Percentiles rank a stretch among this genome's conserved stretches.
Conservation (phyloP, 768 basidiomycete species). For the Macrolepiota dolichaula region DNA sequence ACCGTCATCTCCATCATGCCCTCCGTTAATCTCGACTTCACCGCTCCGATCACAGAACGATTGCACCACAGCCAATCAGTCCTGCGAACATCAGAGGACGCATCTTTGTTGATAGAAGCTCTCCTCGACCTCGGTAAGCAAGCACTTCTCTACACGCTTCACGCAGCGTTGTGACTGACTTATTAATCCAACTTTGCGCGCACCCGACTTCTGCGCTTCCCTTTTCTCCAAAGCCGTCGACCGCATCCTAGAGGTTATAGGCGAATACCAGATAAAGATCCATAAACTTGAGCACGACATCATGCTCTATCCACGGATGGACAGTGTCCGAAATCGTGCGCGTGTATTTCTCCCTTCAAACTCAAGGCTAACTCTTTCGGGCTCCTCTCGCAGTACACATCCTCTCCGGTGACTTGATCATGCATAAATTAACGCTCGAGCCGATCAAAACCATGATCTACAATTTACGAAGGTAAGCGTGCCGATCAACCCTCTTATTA, state of each 20-base stretch:
- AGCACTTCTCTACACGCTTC: not conserved
- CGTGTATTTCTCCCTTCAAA: conserved; percentile 9
- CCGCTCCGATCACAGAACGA: conserved; percentile 53
- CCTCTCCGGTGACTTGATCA: conserved; percentile 65
- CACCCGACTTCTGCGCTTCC: not conserved
- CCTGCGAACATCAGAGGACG: conserved; percentile 57
- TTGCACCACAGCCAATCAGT: conserved; percentile 56
- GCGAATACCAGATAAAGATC: conserved; percentile 62
- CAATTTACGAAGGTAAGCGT: conserved; percentile 42
- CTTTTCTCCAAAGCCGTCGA: conserved; percentile 53
- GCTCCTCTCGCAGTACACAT: conserved; percentile 52
- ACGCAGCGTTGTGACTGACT: not conserved
- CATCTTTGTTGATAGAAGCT: conserved; percentile 58
- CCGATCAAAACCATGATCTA: conserved; percentile 67
- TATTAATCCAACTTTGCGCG: not conserved
- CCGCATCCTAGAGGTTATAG: conserved; percentile 59
- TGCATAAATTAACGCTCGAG: conserved; percentile 68
- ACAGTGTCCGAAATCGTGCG: conserved; percentile 55
- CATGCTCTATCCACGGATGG: conserved; percentile 55
- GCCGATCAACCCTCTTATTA: not conserved
- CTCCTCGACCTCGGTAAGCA: conserved; percentile 48
- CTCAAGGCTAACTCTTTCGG: not conserved
- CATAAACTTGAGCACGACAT: conserved; percentile 55
- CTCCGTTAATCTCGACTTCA: conserved; percentile 40
- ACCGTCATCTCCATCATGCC: conserved; percentile 60